Base-by-base conservation (phyloP, 2,329 filamentous ascomycete species). In the Penicillium sp. region DNA sequence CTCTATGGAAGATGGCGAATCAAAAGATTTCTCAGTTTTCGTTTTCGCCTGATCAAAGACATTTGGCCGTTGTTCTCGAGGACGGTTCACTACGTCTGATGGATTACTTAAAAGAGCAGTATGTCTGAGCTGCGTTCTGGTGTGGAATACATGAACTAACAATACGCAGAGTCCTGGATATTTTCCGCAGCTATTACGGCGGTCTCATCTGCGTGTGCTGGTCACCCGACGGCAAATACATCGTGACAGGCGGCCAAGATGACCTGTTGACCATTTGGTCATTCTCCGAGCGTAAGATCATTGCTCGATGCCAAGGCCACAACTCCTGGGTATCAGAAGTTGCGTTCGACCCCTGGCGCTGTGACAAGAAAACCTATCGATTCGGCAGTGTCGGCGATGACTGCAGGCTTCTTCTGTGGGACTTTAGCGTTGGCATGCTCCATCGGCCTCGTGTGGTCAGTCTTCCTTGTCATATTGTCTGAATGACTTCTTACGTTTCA, bases 311-410 rank as follows among this genome's bases (percentile, higher is more conserved):
- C 60, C 87, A 93, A 57, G 92, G 92, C 2, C 92, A 98, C 65
- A 84, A 93, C 48, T 95, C 88, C 3, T 98, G 88, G 88, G 89
- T 98, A 0, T 88, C 87, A 3, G 80, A 82, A 11, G 86, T 98
- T 26, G 86, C 87, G 3, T 98, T 96, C 61, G 92, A 98, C 61
- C 88, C 88, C 0, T 98, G 92, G 92, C 78, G 89, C 47, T 98
- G 92, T 57, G 92, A 98, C 57, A 87, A 94, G 59, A 80, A 84
- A 52, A 96, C 87, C 54, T 98, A 98, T 65, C 79, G 92, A 1
- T 95, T 98, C 55, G 92, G 92, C 18, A 95, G 87, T 55, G 90
- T 98, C 1, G 92, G 90, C 10, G 90, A 96, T 60, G 92, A 98
- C 61, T 86, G 89, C 54, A 76, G 88, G 40, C 70, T 98, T 12